Evolutionary conservation across 768 basidiomycete species (phyloP).

Genomic region (Russula earlei): DNA sequence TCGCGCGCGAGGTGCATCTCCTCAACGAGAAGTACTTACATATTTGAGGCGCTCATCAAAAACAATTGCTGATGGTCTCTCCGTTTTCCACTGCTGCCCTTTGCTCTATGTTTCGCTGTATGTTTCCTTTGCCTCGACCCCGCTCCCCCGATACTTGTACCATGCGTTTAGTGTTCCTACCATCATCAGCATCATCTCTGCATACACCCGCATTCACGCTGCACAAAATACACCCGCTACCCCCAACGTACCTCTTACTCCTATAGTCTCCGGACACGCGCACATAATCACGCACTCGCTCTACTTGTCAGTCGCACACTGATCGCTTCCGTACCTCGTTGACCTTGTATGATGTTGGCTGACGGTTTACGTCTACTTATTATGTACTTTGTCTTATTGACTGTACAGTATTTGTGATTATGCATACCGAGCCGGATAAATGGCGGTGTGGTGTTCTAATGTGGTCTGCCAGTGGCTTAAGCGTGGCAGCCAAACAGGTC

Average conservation of each 20-base stretch:
- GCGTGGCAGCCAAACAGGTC: too few relatives aligned
- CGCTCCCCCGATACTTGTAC: conserved; percentile 12
- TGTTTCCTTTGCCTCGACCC: conserved; percentile 4
- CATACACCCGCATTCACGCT: neutral
- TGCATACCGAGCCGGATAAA: neutral
- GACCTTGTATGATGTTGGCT: conserved; percentile 5
- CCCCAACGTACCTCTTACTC: neutral
- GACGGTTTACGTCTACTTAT: conserved; percentile 12
- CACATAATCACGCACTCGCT: conserved; percentile 1
- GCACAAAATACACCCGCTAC: conserved; percentile 2
- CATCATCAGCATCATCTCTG: neutral
- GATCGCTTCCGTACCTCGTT: neutral
- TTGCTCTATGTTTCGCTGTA: neutral
- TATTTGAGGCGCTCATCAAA: neutral
- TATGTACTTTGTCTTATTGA: conserved; percentile 8
- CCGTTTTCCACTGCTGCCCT: neutral
- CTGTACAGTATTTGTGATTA: conserved; percentile 9
- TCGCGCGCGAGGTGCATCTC: conserved; percentile 76
- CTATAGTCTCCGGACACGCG: too few relatives aligned
- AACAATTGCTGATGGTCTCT: neutral
- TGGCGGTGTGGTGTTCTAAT: neutral
- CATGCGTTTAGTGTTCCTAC: conserved; percentile 13
- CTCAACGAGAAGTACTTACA: conserved; percentile 78
- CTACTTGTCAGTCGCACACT: neutral
- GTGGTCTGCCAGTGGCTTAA: too few relatives aligned